Conservation (phyloP, 2,329 filamentous ascomycete genomes). For the Exophiala spinifera region DNA sequence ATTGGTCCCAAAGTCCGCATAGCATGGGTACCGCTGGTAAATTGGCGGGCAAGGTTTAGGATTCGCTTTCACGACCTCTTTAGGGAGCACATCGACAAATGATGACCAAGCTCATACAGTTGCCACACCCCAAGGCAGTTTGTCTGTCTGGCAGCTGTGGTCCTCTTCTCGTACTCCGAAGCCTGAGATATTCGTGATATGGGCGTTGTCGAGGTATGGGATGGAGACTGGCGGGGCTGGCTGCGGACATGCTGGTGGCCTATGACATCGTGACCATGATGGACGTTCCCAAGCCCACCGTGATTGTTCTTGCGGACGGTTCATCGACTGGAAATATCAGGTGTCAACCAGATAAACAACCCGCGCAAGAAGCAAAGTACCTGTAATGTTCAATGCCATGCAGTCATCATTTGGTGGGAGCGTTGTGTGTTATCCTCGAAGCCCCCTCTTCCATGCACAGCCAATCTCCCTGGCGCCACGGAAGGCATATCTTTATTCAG, state of each 20-base stretch:
- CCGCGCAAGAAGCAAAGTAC: slow-evolving; percentile 1
- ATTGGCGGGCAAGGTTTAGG: slow-evolving; percentile 12
- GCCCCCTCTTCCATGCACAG: slow-evolving; percentile 7
- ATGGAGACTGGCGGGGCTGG: neutral
- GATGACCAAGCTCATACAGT: neutral
- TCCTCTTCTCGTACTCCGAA: neutral
- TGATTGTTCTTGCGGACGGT: neutral
- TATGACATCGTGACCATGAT: slow-evolving; percentile 3
- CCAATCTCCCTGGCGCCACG: slow-evolving; percentile 27
- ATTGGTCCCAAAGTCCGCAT: slow-evolving; percentile 25
- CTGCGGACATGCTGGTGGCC: slow-evolving; percentile 13
- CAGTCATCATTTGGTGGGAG: slow-evolving; percentile 20
- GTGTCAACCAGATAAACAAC: slow-evolving; percentile 2
- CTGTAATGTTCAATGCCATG: slow-evolving; percentile 16
- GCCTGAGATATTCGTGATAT: neutral
- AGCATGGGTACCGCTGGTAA: slow-evolving; percentile 10
- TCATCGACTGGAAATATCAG: neutral
- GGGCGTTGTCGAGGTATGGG: neutral
- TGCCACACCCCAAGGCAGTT: neutral
- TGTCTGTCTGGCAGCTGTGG: neutral
- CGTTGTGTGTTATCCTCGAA: slow-evolving; percentile 1
- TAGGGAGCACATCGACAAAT: slow-evolving; percentile 12
- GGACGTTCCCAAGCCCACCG: slow-evolving; percentile 3
- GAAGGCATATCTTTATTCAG: slow-evolving; percentile 13
- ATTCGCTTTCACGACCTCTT: slow-evolving; percentile 4